Conservation (phyloP, 805 yeast genomes). For the Nakazawaea molendinolei region DNA sequence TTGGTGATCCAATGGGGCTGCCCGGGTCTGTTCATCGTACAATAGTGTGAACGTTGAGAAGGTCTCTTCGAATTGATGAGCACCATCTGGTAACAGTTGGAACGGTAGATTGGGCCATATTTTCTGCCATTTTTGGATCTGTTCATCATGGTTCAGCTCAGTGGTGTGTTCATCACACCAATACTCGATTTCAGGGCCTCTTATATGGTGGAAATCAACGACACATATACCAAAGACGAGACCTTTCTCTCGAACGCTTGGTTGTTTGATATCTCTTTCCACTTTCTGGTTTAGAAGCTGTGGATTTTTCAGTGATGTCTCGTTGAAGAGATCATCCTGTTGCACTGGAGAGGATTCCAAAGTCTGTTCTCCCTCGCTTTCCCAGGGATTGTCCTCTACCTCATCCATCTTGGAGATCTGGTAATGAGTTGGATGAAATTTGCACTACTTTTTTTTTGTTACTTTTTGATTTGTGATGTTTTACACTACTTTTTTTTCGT, state of each 20-base stretch:
- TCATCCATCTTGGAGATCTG: not conserved
- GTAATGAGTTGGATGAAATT: no score
- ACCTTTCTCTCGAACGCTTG: conserved; percentile 9
- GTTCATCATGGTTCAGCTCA: conserved; percentile 19
- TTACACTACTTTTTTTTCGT: no score
- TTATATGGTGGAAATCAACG: conserved; percentile 83
- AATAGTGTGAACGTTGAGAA: conserved; percentile 84
- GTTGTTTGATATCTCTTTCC: no score
- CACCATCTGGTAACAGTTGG: conserved; percentile 94
- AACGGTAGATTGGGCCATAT: conserved; percentile 88
- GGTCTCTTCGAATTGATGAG: conserved; percentile 89
- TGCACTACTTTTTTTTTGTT: no score
- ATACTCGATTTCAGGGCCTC: conserved; percentile 95
- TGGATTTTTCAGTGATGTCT: not conserved
- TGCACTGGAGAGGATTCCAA: no score
- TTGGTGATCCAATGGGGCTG: conserved; percentile 37
- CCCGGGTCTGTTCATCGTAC: conserved; percentile 48
- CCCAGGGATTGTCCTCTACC: conserved; percentile 3
- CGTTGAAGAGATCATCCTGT: not conserved
- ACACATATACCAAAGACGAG: conserved; percentile 78
- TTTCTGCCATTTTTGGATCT: conserved; percentile 26
- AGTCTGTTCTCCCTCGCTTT: not conserved
- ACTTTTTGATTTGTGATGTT: no score
- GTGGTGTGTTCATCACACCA: conserved; percentile 52
- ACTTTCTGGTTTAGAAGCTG: no score